Conservation (phyloP, 345 rosid genomes). For the Hypericum androsaemum region DNA sequence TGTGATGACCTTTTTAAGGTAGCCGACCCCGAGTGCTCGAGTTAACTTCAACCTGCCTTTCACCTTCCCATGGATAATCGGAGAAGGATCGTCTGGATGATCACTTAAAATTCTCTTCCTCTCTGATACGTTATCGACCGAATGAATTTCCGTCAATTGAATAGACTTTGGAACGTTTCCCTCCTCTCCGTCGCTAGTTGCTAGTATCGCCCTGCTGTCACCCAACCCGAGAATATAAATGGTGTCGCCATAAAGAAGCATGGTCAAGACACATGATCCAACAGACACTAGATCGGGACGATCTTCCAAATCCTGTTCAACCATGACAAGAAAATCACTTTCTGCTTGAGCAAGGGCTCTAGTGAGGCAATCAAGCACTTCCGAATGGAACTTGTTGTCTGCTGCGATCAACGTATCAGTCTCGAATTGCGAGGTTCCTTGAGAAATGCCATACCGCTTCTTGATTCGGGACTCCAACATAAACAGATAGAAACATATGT, state of each 20-base stretch:
- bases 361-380: slow-evolving; percentile 64
- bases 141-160: slow-evolving; percentile 81
- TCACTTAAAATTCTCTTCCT: slow-evolving; percentile 45
- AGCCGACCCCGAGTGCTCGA: slow-evolving; percentile 91
- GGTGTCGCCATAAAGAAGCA: slow-evolving; percentile 66
- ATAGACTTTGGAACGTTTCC: slow-evolving; percentile 46
- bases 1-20: slow-evolving; percentile 64
- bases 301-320: slow-evolving; percentile 96
- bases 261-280: slow-evolving; percentile 84
- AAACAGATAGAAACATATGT: slow-evolving; percentile 43
- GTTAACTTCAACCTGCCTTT: slow-evolving; percentile 94
- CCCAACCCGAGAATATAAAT: slow-evolving; percentile 73
- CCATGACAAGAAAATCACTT: slow-evolving; percentile 76
- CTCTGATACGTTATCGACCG: slow-evolving; percentile 74
- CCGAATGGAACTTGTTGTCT: slow-evolving; percentile 9
- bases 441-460: slow-evolving; percentile 16
- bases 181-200: slow-evolving; percentile 35
- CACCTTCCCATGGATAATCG: slow-evolving; percentile 63
- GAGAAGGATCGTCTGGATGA: slow-evolving; percentile 79
- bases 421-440: no score
- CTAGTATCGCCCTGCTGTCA: slow-evolving; percentile 90
- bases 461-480: slow-evolving; percentile 46
- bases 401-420: no score
- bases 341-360: slow-evolving; percentile 74
- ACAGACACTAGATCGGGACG: slow-evolving; percentile 95